Evolutionary conservation across 31 red algal species (phyloP).

Genomic region (Endocladia muricata): DNA sequence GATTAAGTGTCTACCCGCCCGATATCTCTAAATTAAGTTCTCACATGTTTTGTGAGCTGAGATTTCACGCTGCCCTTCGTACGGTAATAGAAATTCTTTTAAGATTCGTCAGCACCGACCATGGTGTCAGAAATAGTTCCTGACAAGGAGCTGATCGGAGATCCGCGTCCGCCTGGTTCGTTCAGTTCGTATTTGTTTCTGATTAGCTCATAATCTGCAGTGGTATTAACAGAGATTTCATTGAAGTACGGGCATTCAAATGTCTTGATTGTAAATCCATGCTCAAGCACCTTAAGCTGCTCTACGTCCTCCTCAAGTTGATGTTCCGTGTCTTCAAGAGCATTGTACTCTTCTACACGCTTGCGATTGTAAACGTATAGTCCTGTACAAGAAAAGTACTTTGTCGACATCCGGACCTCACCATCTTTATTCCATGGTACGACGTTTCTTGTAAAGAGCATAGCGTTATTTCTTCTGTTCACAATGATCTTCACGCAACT

Average conservation of each 20-base stretch:
- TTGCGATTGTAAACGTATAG: slow-evolving; percentile 43
- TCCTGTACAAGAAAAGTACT: slow-evolving; percentile 38
- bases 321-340: slow-evolving; percentile 44
- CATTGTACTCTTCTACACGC: slow-evolving; percentile 33
- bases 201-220: slow-evolving; percentile 20
- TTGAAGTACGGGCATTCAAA: slow-evolving; percentile 47
- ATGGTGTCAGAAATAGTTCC: slow-evolving; percentile 17
- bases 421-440: slow-evolving; percentile 59
- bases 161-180: background rate
- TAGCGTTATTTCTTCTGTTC: slow-evolving; percentile 46
- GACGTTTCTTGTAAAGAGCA: slow-evolving; percentile 46
- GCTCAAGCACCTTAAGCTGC: slow-evolving; percentile 58
- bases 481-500: slow-evolving; percentile 51
- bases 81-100: too few species aligned
- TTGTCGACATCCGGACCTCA: slow-evolving; percentile 10
- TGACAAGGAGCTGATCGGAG: slow-evolving; percentile 32
- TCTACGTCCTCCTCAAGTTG: slow-evolving; percentile 60
- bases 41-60: too few species aligned
- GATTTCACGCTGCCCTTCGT: too few species aligned
- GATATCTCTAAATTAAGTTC: too few species aligned
- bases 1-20: too few species aligned
- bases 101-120: background rate
- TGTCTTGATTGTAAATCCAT: slow-evolving; percentile 39
- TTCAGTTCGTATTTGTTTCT: slow-evolving; percentile 23
- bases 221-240: slow-evolving; percentile 44